These are phyloP conservation scores for Solanum chilense DNA, from an alignment of 257 asterid species.

Conservation along the genomic window DNA sequence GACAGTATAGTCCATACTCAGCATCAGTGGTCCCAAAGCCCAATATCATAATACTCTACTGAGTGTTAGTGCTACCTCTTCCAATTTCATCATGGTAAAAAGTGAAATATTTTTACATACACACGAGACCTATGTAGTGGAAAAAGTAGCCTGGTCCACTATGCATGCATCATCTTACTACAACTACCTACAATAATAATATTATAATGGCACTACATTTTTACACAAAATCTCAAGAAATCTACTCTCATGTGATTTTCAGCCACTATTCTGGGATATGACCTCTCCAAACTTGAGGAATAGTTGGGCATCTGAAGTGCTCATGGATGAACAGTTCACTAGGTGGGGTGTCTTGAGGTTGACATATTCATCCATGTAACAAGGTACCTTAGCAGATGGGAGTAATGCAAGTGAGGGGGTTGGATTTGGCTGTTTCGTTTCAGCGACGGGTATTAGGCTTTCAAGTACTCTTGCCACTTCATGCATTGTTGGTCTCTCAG, in stretches of 20 bases:
- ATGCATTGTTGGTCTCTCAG: constrained; percentile 87
- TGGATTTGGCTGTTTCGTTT: constrained; percentile 11
- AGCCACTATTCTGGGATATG: constrained; percentile 54
- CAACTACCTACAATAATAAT: neutral
- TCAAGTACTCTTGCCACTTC: constrained; percentile 77
- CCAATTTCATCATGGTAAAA: neutral
- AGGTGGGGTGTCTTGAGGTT: constrained; percentile 80
- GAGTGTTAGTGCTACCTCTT: neutral
- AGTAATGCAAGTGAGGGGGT: constrained; percentile 1
- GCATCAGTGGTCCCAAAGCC: constrained; percentile 1
- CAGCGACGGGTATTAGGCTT: constrained; percentile 27
- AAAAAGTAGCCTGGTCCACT: neutral
- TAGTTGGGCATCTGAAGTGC: constrained; percentile 85
- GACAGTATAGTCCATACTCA: neutral
- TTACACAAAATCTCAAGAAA: neutral
- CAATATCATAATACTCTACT: neutral
- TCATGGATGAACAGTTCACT: constrained; percentile 73
- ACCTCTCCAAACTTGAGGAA: constrained; percentile 77
- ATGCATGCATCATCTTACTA: neutral
- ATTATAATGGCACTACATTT: neutral
- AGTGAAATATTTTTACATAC: neutral
- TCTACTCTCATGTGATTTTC: neutral
- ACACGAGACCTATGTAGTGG: neutral
- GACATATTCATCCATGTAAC: constrained; percentile 81
- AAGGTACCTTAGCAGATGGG: constrained; percentile 37